phyloP scores from a whole-genome alignment of 768 basidiomycete genomes.

The Boletus tomentosulus region DNA sequence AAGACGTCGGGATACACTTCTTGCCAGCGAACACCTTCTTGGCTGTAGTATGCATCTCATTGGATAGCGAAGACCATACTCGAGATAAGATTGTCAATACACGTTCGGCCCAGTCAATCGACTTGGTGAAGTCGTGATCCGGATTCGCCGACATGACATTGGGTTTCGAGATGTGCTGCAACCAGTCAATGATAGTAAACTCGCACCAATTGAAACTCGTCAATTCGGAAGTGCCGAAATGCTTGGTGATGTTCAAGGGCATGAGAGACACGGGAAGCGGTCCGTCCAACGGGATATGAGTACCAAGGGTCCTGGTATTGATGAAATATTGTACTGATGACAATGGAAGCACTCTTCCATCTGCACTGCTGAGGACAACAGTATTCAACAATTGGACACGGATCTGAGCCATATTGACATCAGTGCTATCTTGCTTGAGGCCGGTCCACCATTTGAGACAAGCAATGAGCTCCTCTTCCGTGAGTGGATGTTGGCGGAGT shows the following conservation, averaged over 20 bases:
- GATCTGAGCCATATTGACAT: slow-evolving; percentile 38
- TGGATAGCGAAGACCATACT: slow-evolving; percentile 64
- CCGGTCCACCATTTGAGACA: slow-evolving; percentile 85
- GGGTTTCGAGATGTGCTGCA: slow-evolving; percentile 56
- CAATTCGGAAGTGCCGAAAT: slow-evolving; percentile 51
- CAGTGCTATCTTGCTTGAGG: slow-evolving; percentile 35
- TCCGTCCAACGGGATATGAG: slow-evolving; percentile 65
- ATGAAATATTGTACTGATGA: slow-evolving; percentile 68
- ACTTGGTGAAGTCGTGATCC: slow-evolving; percentile 60
- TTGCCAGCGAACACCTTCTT: slow-evolving; percentile 40
- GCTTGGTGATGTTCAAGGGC: slow-evolving; percentile 61
- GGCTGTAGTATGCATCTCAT: slow-evolving; percentile 40
- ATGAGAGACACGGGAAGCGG: slow-evolving; percentile 76
- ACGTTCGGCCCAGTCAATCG: slow-evolving; percentile 75
- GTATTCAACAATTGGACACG: slow-evolving; percentile 66
- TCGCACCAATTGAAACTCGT: slow-evolving; percentile 75
- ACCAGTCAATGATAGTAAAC: slow-evolving; percentile 71
- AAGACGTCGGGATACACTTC: slow-evolving; percentile 46
- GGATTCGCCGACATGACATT: slow-evolving; percentile 37
- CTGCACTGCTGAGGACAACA: slow-evolving; percentile 50
- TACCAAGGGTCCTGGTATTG: slow-evolving; percentile 53
- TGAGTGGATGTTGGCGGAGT: slow-evolving; percentile 64
- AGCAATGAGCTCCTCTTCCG: slow-evolving; percentile 68
- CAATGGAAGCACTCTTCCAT: slow-evolving; percentile 63
- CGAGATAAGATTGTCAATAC: slow-evolving; percentile 64